Base-by-base conservation (phyloP, 164 flowering plant genomes). In the Vitis rotundifolia region DNA sequence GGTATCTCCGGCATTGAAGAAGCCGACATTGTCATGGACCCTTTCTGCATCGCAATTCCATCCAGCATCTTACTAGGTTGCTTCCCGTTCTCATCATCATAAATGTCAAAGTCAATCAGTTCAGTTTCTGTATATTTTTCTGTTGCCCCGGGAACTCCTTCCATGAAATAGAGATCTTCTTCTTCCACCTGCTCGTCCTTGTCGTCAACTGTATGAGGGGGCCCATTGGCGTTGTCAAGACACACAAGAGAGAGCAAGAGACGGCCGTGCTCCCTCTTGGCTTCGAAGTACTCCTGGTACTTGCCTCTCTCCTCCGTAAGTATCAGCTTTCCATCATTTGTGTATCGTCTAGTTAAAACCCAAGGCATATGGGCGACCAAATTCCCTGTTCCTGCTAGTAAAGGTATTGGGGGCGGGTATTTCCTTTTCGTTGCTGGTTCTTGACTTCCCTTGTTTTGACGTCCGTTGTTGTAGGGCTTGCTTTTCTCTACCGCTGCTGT, bases 331-430 rank as follows among this genome's bases (percentile, higher is more conserved):
- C 89, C 85, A 19, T 77, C 74, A 11, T n/a, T 37, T 37, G 44
- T 53, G 51, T 66, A 77, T 6, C 77, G 65, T 31, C 78, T 72
- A 18, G 65, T 75, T 53, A 79, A 59, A 11, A 77, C 75, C 84
- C 84, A 81, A 3, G 91, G 89, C 83, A 79, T 75, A 16, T 73
- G 83, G 16, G 71, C 62, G 0, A 63, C 69, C 50, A 73, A 51
- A 51, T 80, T 80, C 49, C 70, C 85, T 0, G 83, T 77, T 51
- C 61, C 63, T 2, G 79, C 81, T 3, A 82, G 64, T 8, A 49
- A 56, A 0, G 86, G 76, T n/a, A 87, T 85, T 18, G 85, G 78
- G 8, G 88, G 88, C 9, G 91, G 91, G 16, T 52, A 82, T 29
- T 82, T 71, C 58, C 67, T 79, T 47, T 13, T 51, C 53, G 54